Evolutionary conservation across 331 rosid species (phyloP).

Genomic region (Malus hybrid): DNA sequence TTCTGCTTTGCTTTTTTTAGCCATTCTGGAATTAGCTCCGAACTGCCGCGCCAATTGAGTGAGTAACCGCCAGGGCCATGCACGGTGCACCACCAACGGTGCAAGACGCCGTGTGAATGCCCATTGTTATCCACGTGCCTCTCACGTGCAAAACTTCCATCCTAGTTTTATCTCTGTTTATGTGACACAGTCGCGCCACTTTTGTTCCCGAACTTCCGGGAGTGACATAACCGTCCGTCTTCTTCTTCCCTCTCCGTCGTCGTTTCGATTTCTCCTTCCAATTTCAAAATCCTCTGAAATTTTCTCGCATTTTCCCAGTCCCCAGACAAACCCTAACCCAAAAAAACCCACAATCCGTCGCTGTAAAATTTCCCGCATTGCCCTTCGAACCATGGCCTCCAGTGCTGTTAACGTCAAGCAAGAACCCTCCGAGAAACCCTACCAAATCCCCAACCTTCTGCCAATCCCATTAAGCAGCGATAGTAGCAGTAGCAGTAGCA

Average conservation of each 20-base stretch:
- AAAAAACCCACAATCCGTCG: background rate
- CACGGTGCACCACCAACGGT: background rate
- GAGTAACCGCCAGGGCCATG: too few species aligned
- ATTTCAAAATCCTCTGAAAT: background rate
- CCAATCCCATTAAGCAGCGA: constrained; percentile 3
- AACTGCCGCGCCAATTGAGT: too few species aligned
- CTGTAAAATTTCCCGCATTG: background rate
- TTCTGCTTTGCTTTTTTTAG: too few species aligned
- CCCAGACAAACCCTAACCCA: background rate
- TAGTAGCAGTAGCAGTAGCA: background rate
- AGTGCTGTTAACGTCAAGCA: constrained; percentile 5
- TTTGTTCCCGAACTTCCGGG: background rate
- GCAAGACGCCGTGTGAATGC: too few species aligned
- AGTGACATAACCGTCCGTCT: background rate
- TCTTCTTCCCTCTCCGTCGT: background rate
- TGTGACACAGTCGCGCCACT: constrained; percentile 1
- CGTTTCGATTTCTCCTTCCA: background rate
- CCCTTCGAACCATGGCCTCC: background rate
- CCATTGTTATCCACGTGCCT: background rate
- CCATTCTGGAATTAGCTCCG: too few species aligned
- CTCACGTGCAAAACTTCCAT: background rate
- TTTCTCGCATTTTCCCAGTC: background rate
- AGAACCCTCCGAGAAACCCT: background rate
- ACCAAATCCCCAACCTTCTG: background rate
- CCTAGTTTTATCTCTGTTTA: background rate